These are phyloP conservation scores for Picea sitchensis DNA, from an alignment of 75 land plant genomes.

Conservation along the genomic window DNA sequence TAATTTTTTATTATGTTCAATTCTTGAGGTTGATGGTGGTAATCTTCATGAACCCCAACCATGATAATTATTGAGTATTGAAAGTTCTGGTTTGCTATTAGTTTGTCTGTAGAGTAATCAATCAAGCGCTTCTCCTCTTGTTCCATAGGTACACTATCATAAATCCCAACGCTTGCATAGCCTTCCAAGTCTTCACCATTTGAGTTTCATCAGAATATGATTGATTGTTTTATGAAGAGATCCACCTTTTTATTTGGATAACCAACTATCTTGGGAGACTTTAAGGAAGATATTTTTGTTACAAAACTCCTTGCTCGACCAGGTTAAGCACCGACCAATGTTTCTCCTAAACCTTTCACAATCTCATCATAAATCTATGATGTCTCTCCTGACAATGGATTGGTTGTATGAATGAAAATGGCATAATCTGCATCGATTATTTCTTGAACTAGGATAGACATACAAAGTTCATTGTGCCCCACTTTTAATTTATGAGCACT, in stretches of 20 bases:
- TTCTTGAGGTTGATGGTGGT: no score
- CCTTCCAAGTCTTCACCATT: constrained; percentile 60
- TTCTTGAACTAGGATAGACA: constrained; percentile 57
- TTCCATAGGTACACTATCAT: constrained; percentile 64
- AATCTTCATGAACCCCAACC: no score
- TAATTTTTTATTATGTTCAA: no score
- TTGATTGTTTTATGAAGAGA: constrained; percentile 45
- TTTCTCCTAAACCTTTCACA: constrained; percentile 56
- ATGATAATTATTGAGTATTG: constrained; percentile 16
- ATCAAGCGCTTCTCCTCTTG: constrained; percentile 35
- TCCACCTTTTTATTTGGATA: constrained; percentile 51
- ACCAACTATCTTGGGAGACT: constrained; percentile 36
- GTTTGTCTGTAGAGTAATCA: constrained; percentile 40
- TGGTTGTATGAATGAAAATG: constrained; percentile 50
- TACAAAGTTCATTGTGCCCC: constrained; percentile 46
- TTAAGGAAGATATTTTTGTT: constrained; percentile 28
- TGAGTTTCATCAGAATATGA: constrained; percentile 52
- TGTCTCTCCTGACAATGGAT: constrained; percentile 39
- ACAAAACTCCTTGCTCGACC: constrained; percentile 56
- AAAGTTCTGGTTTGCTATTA: constrained; percentile 30
- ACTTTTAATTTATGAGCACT: constrained; percentile 47
- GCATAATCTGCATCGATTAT: constrained; percentile 56
- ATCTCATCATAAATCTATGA: constrained; percentile 58
- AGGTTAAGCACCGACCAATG: constrained; percentile 53
- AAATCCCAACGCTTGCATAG: constrained; percentile 56